Evolutionary conservation across 805 yeast genomes (phyloP).

Genomic region (Yarrowia sp.): DNA sequence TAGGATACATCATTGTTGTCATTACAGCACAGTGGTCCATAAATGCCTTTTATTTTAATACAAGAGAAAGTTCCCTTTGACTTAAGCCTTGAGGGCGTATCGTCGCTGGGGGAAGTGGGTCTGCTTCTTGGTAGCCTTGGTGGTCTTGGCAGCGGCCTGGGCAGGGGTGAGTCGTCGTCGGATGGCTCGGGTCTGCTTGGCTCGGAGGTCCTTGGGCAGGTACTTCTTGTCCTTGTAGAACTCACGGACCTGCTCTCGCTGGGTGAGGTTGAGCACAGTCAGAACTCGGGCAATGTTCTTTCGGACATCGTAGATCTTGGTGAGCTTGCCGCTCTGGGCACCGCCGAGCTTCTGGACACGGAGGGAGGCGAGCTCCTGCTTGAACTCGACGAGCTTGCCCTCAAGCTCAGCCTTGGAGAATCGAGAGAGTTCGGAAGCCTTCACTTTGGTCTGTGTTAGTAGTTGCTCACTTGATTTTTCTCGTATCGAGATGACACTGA

Average conservation of each 20-base stretch:
- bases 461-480: background rate
- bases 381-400: constrained; percentile 91
- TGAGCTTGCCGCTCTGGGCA: constrained; percentile 72
- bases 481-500: no score
- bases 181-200: constrained; percentile 99
- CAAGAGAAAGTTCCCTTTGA: constrained; percentile 30
- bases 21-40: constrained; percentile 14
- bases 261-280: constrained; percentile 95
- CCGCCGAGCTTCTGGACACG: constrained; percentile 94
- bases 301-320: constrained; percentile 96
- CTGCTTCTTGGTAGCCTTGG: constrained; percentile 88
- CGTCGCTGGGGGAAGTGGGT: constrained; percentile 98
- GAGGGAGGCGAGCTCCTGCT: constrained; percentile 94
- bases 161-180: constrained; percentile 92
- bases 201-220: constrained; percentile 98
- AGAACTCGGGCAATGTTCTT: constrained; percentile 98
- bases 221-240: constrained; percentile 86
- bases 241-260: constrained; percentile 93
- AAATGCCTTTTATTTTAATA: constrained; percentile 39
- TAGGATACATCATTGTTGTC: no score
- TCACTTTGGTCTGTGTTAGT: constrained; percentile 52
- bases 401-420: constrained; percentile 97
- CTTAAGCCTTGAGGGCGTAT: constrained; percentile 96
- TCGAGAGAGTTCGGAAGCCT: constrained; percentile 95
- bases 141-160: constrained; percentile 84